Evolutionary conservation across 768 basidiomycete genomes (phyloP).

Genomic region (Trametes coccinea): DNA sequence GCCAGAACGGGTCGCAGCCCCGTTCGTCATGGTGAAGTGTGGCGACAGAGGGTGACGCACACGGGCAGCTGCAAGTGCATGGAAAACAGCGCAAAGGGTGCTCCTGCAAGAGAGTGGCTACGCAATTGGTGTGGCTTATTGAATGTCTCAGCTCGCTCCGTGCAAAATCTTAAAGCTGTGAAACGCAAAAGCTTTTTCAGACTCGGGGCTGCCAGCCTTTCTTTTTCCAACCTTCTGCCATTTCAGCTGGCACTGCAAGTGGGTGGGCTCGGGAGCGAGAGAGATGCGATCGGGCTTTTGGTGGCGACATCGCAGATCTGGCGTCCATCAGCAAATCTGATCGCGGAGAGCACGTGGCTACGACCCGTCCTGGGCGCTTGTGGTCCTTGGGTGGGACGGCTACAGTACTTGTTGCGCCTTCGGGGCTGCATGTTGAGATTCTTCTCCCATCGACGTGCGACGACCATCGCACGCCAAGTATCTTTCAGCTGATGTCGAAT

Average conservation of each 20-base stretch:
- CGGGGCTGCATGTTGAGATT: background rate
- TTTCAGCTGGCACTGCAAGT: background rate
- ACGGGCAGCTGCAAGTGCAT: background rate
- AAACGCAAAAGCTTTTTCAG: background rate
- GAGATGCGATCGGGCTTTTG: background rate
- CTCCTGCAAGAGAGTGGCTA: no score
- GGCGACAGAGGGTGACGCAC: background rate
- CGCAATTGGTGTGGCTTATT: background rate
- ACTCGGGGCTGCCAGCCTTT: no score
- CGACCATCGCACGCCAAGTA: background rate
- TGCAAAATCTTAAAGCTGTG: no score
- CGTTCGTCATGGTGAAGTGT: background rate
- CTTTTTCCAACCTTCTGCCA: no score
- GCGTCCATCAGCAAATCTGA: background rate
- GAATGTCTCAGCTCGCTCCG: background rate
- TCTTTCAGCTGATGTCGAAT: background rate
- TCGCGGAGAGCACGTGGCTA: constrained; percentile 1
- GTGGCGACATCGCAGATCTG: background rate
- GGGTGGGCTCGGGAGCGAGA: constrained; percentile 2
- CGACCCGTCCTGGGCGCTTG: background rate
- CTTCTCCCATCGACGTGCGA: background rate
- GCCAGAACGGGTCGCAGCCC: background rate
- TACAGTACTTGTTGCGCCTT: no score
- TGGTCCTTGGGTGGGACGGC: background rate
- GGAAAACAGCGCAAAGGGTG: no score